Percentiles rank a stretch among this genome's conserved stretches.
Conservation (phyloP, 1,139 yeast species). For the Saccharomyces hybrid region DNA sequence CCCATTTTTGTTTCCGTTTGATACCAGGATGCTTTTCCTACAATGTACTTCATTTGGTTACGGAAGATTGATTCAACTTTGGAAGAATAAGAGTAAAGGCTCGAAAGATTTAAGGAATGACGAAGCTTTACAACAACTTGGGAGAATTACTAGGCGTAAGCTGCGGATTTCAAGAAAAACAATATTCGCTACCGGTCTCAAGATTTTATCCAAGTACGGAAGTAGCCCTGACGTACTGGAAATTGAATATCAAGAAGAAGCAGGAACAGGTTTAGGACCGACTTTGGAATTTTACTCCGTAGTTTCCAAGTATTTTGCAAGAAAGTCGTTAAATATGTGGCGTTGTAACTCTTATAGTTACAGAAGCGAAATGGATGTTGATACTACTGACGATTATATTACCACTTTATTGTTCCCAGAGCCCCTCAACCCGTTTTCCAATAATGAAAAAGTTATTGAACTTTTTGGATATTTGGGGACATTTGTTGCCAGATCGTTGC, state of each 20-base stretch:
- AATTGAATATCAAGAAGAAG: constrained; percentile 84
- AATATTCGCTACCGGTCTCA: constrained; percentile 70
- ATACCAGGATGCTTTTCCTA: constrained; percentile 67
- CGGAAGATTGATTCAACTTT: constrained; percentile 71
- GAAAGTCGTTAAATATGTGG: constrained; percentile 61
- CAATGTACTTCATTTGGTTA: constrained; percentile 91
- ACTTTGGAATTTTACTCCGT: constrained; percentile 85
- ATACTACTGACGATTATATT: constrained; percentile 38
- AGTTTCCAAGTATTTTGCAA: constrained; percentile 69
- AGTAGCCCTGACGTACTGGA: constrained; percentile 75
- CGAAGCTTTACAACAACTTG: constrained; percentile 41
- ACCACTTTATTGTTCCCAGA: constrained; percentile 64
- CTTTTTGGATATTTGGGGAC: constrained; percentile 68
- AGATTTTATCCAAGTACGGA: constrained; percentile 72
- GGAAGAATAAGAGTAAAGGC: constrained; percentile 54
- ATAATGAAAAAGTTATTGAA: constrained; percentile 42
- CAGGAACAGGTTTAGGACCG: constrained; percentile 95
- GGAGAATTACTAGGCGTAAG: constrained; percentile 75
- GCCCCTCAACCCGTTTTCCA: constrained; percentile 40
- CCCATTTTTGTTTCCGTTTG: constrained; percentile 82
- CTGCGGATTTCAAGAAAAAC: constrained; percentile 67
- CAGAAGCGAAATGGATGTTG: constrained; percentile 31
- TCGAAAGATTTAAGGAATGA: constrained; percentile 31
- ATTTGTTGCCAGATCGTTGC: constrained; percentile 76
- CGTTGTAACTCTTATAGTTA: constrained; percentile 33